These are phyloP conservation scores for Stagonosporopsis cucurbitacearum DNA, from an alignment of 2,329 filamentous ascomycete species.

Conservation along the genomic window DNA sequence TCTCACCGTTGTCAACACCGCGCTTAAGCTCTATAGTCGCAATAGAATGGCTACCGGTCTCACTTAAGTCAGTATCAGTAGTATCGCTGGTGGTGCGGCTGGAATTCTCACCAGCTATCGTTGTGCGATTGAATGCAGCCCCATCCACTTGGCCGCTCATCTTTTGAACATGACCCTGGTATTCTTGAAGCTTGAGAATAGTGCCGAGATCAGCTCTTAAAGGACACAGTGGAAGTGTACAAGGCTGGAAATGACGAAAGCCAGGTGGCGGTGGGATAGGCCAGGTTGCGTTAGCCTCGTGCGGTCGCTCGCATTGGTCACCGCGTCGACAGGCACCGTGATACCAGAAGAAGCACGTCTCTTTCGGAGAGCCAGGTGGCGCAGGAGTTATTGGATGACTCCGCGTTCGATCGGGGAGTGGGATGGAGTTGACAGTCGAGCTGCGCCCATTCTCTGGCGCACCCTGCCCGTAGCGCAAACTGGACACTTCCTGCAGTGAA, in stretches of 20 bases:
- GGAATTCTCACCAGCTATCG: slow-evolving; percentile 8
- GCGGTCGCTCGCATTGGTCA: slow-evolving; percentile 18
- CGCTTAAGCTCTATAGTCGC: background rate
- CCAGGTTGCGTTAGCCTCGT: slow-evolving; percentile 31
- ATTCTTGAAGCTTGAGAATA: background rate
- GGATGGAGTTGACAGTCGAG: slow-evolving; percentile 3
- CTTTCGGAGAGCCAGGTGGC: slow-evolving; percentile 20
- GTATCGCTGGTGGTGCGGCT: background rate
- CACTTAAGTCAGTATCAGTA: slow-evolving; percentile 6
- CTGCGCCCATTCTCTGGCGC: background rate
- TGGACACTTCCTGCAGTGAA: background rate
- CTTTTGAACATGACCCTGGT: background rate
- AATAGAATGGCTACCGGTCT: background rate
- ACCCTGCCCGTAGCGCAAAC: background rate
- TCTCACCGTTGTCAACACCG: background rate
- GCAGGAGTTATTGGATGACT: background rate
- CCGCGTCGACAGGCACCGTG: slow-evolving; percentile 26
- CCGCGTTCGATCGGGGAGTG: background rate
- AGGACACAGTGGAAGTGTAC: slow-evolving; percentile 29
- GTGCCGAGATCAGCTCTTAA: slow-evolving; percentile 22
- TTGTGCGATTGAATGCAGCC: slow-evolving; percentile 5
- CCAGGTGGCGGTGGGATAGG: slow-evolving; percentile 26
- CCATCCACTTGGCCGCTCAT: slow-evolving; percentile 21
- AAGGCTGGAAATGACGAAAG: slow-evolving; percentile 26
- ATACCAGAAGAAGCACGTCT: slow-evolving; percentile 41